Percentiles rank a stretch among this genome's conserved stretches.
phyloP scores from a whole-genome alignment of 2,329 filamentous ascomycete genomes.

The Fusarium piperis region DNA sequence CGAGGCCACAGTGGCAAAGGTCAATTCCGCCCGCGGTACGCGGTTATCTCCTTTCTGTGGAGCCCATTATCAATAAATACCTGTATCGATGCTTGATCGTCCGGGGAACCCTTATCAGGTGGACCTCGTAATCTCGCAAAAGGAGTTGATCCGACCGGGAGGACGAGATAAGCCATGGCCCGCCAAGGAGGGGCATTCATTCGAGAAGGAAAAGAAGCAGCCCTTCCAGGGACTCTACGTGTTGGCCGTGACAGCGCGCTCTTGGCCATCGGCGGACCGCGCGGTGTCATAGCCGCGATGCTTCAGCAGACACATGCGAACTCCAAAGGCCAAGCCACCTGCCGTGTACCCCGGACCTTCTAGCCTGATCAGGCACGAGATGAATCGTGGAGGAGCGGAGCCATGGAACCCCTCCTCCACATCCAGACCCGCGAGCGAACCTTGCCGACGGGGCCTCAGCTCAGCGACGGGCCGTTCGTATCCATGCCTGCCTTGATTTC shows the following conservation, averaged over 20 bases:
- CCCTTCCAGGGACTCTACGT: background rate
- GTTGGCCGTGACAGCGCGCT: background rate
- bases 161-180: background rate
- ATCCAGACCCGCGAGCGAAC: background rate
- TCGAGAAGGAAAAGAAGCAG: background rate
- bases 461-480: slow-evolving; percentile 17
- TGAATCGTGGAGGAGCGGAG: slow-evolving; percentile 34
- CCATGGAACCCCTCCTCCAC: slow-evolving; percentile 13
- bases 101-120: background rate
- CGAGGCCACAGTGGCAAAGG: too few species aligned
- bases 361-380: slow-evolving; percentile 30
- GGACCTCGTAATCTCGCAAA: background rate
- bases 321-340: slow-evolving; percentile 12
- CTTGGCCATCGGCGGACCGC: background rate
- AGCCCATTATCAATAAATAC: slow-evolving; percentile 27
- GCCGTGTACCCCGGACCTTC: slow-evolving; percentile 25
- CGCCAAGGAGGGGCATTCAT: background rate
- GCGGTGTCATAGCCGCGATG: slow-evolving; percentile 19
- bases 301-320: background rate
- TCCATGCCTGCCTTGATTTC: slow-evolving; percentile 17
- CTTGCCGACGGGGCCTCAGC: slow-evolving; percentile 3
- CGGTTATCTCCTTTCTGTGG: slow-evolving; percentile 31
- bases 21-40: slow-evolving; percentile 22
- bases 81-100: background rate
- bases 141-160: background rate